A percentile compares a stretch with the other conserved stretches of the same genome.
Conservation (phyloP, 768 basidiomycete species). For the Trametes maxima region DNA sequence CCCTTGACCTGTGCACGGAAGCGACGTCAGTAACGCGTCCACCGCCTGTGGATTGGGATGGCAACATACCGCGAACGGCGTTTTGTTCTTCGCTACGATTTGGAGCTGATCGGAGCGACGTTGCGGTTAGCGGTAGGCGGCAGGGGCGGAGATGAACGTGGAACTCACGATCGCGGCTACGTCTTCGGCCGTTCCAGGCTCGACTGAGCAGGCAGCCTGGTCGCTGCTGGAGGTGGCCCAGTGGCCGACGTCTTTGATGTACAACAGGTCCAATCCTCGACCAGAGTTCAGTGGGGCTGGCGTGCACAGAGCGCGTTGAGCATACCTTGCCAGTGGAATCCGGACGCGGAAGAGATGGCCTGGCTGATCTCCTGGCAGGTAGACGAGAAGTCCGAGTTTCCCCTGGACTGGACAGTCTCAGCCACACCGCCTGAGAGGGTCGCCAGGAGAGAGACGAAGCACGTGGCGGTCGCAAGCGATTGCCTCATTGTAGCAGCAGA, state of each 20-base stretch:
- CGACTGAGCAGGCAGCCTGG: conserved; percentile 53
- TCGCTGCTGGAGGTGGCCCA: conserved; percentile 56
- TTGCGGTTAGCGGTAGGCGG: neutral
- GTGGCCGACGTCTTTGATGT: conserved; percentile 47
- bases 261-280: conserved; percentile 29
- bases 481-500: conserved; percentile 10
- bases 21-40: neutral
- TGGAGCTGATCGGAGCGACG: conserved; percentile 41
- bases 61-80: conserved; percentile 55
- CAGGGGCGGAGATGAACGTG: neutral
- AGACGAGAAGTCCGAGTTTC: neutral
- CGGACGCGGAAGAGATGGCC: conserved; percentile 46
- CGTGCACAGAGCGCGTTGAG: neutral
- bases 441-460: neutral
- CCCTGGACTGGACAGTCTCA: neutral
- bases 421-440: neutral
- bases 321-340: conserved; percentile 48
- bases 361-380: conserved; percentile 41
- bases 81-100: conserved; percentile 46
- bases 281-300: neutral
- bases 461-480: conserved; percentile 24
- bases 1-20: conserved; percentile 35
- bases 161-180: conserved; percentile 50
- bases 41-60: neutral
- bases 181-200: conserved; percentile 57